Evolutionary conservation across 345 rosid genomes (phyloP), one percentile per base, ranked within the genome.

Genomic region (Populus nigra): DNA sequence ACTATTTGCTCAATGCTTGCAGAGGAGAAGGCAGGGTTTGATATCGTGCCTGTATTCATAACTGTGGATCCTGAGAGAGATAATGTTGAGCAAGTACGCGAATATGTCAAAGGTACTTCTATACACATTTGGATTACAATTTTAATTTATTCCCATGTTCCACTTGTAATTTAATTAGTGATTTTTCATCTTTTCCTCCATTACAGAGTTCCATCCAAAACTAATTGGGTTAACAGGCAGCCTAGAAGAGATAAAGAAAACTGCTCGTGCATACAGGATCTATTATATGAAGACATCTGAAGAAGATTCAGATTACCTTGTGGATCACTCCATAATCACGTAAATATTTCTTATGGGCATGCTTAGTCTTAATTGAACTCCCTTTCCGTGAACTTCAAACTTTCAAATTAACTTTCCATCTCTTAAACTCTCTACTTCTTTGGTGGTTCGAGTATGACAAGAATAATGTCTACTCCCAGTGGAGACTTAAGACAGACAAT

Each of bases 31-130:
- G 84, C 87, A 0, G 95, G 97, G 69, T 70, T 89, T 50, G 97
- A 92, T 65, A 84, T 96, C 69, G 89, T 89, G 36, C 97, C 97
- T 65, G 84, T 94, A 53, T 96, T 94, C 83, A 91, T 96, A 78
- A 90, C 95, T 78, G 94, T 96, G 72, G 99, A 96, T 83, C 99
- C 99, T 41, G 98, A 92, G 90, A 88, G 97, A 86, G 99, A 96
- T 85, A 89, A 94, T 2, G 91, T 88, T 71, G 94, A 92, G 81
- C 99, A 92, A 93, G 94, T 94, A 69, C 90, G 83, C 33, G 99
- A 96, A 81, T 94, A 94, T 73, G 93, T 96, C 68, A 88, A 90
- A 92, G 99, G 99, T 96, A 66, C 49, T 74, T 81, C 20, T 47
- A 77, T 43, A 38, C 53, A 13, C 45, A 59, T 78, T 69, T 49